These are phyloP conservation scores for Penicillium steckii DNA, from an alignment of 495 filamentous ascomycete genomes.

Conservation along the genomic window DNA sequence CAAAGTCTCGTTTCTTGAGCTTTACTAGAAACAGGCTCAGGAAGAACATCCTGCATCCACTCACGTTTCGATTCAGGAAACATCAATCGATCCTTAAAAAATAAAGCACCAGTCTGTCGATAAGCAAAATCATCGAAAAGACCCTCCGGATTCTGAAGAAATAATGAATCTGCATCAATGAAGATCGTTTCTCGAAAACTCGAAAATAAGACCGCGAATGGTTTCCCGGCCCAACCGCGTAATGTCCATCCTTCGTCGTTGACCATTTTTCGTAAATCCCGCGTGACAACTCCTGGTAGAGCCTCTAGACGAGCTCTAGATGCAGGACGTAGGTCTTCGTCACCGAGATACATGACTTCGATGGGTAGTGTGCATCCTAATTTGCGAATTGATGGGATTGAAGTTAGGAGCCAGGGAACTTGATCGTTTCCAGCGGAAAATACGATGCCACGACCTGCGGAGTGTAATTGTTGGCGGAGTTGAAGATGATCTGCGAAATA, in stretches of 20 bases:
- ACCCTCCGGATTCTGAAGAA: slow-evolving; percentile 37
- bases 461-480: slow-evolving; percentile 22
- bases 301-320: slow-evolving; percentile 14
- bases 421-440: slow-evolving; percentile 32
- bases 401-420: slow-evolving; percentile 29
- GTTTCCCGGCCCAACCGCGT: slow-evolving; percentile 34
- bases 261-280: slow-evolving; percentile 22
- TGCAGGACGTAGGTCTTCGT: slow-evolving; percentile 26
- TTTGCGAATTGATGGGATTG: slow-evolving; percentile 28
- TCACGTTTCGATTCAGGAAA: slow-evolving; percentile 17
- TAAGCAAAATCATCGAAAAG: slow-evolving; percentile 36
- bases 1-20: slow-evolving; percentile 18
- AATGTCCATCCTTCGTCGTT: slow-evolving; percentile 22
- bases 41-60: slow-evolving; percentile 20
- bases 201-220: slow-evolving; percentile 47
- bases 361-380: slow-evolving; percentile 35
- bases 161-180: slow-evolving; percentile 49
- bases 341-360: slow-evolving; percentile 39
- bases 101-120: slow-evolving; percentile 30
- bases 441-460: slow-evolving; percentile 22
- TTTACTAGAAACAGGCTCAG: slow-evolving; percentile 16
- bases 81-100: slow-evolving; percentile 41
- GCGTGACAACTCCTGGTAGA: slow-evolving; percentile 16
- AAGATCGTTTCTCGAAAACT: slow-evolving; percentile 50
- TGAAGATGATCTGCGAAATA: slow-evolving; percentile 32